phyloP scores from a whole-genome alignment of 2,329 filamentous ascomycete genomes.

The Xylariales sp. region DNA sequence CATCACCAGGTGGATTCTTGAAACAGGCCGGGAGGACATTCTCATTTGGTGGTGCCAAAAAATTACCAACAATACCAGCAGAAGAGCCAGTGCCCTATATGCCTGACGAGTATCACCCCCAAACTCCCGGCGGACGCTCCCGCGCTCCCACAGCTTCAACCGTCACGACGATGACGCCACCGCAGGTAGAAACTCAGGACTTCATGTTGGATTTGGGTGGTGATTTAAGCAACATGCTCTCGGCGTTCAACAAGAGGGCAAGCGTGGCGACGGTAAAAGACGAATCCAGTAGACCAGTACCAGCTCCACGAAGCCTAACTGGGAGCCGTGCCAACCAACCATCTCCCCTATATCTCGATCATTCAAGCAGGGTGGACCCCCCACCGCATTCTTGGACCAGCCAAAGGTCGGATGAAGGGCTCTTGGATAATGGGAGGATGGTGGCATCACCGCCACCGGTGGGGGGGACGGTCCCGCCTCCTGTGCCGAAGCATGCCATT shows the following conservation, averaged over 20 bases:
- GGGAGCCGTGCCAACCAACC: constrained; percentile 41
- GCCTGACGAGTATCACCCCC: constrained; percentile 23
- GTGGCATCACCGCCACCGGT: constrained; percentile 25
- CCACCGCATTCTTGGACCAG: constrained; percentile 47
- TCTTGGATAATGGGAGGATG: constrained; percentile 35
- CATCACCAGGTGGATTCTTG: constrained; percentile 46
- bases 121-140: constrained; percentile 29
- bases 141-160: constrained; percentile 52
- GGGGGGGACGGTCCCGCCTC: constrained; percentile 32
- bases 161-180: constrained; percentile 47
- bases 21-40: constrained; percentile 55
- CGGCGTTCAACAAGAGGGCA: constrained; percentile 50
- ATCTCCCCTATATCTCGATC: constrained; percentile 44
- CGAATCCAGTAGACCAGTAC: constrained; percentile 30
- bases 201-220: constrained; percentile 50
- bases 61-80: constrained; percentile 33
- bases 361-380: constrained; percentile 38
- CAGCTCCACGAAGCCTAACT: constrained; percentile 40
- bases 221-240: constrained; percentile 54
- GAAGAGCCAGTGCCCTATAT: constrained; percentile 35
- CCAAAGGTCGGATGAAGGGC: constrained; percentile 44
- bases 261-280: constrained; percentile 44
- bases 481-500: constrained; percentile 17
- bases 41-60: constrained; percentile 55
- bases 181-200: constrained; percentile 40